A percentile compares a stretch with the other conserved stretches of the same genome.
phyloP scores from a whole-genome alignment of 2,329 filamentous ascomycete species.

The Microsporum ferrugineum region DNA sequence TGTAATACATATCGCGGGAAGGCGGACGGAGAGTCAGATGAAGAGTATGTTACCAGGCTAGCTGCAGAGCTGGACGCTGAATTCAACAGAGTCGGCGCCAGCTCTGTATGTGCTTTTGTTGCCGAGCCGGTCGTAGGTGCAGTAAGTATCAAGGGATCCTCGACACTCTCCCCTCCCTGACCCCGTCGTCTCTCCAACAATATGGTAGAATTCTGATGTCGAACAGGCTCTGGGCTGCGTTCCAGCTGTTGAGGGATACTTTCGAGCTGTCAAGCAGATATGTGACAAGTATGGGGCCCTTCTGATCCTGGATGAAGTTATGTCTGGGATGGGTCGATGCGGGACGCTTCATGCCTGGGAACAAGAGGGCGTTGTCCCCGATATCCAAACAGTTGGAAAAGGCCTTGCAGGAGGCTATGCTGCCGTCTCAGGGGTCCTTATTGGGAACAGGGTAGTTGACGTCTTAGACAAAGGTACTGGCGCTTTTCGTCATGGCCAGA shows the following conservation, averaged over 20 bases:
- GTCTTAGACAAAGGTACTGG: conserved; percentile 38
- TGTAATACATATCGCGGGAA: conserved; percentile 56
- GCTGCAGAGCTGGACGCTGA: conserved; percentile 55
- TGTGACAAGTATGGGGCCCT: conserved; percentile 62
- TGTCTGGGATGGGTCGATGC: conserved; percentile 53
- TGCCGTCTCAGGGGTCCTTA: conserved; percentile 45
- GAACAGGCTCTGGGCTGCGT: conserved; percentile 55
- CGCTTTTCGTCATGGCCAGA: conserved; percentile 47
- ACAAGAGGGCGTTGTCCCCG: conserved; percentile 46
- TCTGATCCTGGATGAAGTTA: conserved; percentile 68
- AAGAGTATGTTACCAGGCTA: conserved; percentile 50
- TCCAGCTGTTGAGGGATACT: conserved; percentile 55
- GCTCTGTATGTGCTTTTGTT: conserved; percentile 59
- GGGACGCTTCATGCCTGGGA: conserved; percentile 50
- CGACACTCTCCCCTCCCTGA: background rate
- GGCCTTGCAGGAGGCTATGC: conserved; percentile 47
- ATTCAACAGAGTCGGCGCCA: conserved; percentile 52
- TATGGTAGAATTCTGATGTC: background rate
- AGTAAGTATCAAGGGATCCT: conserved; percentile 33
- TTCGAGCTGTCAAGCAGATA: conserved; percentile 54
- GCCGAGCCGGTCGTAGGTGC: conserved; percentile 63
- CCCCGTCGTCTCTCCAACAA: no score
- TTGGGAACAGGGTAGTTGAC: conserved; percentile 40
- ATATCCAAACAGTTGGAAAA: conserved; percentile 51
- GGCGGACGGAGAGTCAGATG: conserved; percentile 41